Base-by-base conservation (phyloP, 2,329 filamentous ascomycete genomes). In the Cladosporium sphaerospermum region DNA sequence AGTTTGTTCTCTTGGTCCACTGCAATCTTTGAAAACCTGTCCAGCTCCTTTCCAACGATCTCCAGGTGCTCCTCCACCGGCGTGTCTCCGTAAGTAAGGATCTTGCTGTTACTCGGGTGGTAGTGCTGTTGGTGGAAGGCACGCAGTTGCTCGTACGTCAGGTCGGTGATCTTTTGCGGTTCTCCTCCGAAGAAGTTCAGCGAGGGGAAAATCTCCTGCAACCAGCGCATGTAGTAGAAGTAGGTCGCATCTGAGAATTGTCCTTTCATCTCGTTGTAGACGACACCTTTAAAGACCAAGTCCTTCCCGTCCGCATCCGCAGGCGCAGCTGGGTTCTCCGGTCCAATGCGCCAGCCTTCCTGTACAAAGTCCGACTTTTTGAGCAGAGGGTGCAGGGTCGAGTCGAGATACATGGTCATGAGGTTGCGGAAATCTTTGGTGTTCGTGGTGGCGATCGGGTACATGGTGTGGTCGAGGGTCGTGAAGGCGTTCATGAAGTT, bases 401-500 rank as follows among this genome's bases (percentile, higher is more conserved):
- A 89, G 71, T 99, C 93, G 47, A 99, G 82, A 67, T 99, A 99
- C 13, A 99, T 93, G 2, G 89, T 93, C 80, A 97, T 86, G 47
- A 99, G 79, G 66, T 99, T 99, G 71, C 88, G 88, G 71, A 93
- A 99, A 65, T 99, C 93, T 69, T 96, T 89, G 16, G 83, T 78
- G 65, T 99, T 99, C 19, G 93, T 99, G 2, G 93, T 99, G 53
- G 93, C 91, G 70, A 99, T 99, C 2, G 93, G 93, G 67, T 99
- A 99, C 61, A 89, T 95, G 9, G 93, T 99, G 69, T 99, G 91
- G 66, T 97, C 92, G 18, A 90, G 87, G 23, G 91, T 90, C 40
- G 93, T 99, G 68, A 97, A 96, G 56, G 93, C 93, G 70, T 99
- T 99, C 93, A 99, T 99, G 68, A 96, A 99, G 72, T 97, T 99